These are phyloP conservation scores for Achaetomiella virescens DNA, from an alignment of 495 filamentous ascomycete species.

Conservation along the genomic window DNA sequence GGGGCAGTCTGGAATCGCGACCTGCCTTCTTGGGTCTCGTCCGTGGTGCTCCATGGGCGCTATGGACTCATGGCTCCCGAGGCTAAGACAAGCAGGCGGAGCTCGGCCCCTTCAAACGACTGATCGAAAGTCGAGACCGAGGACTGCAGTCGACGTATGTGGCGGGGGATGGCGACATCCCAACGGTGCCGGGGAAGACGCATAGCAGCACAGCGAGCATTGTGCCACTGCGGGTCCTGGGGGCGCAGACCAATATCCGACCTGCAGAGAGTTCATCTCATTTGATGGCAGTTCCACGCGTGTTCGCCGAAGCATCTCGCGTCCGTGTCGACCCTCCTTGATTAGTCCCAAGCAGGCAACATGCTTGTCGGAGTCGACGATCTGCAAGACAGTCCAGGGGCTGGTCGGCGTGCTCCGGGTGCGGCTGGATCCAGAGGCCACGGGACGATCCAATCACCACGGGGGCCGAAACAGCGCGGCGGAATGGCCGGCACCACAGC, in stretches of 20 bases:
- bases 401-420: not conserved
- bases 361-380: not conserved
- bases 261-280: not conserved
- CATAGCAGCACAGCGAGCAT: not conserved
- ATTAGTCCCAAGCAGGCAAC: not conserved
- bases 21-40: constrained; percentile 6
- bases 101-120: not conserved
- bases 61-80: not conserved
- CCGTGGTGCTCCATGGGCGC: not conserved
- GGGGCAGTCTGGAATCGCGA: not conserved
- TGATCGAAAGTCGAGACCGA: not conserved
- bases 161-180: not conserved
- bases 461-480: not conserved
- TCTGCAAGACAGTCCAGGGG: not conserved
- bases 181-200: too few relatives aligned
- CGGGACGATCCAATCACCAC: not conserved
- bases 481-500: not conserved
- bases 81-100: not conserved
- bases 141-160: not conserved
- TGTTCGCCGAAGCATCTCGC: not conserved
- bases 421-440: not conserved
- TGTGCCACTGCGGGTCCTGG: not conserved
- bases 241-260: not conserved
- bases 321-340: not conserved
- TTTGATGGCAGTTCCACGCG: not conserved